A percentile compares a stretch with the other conserved stretches of the same genome.
phyloP scores from a whole-genome alignment of 2,329 filamentous ascomycete species.

The Metarhizium robertsii region DNA sequence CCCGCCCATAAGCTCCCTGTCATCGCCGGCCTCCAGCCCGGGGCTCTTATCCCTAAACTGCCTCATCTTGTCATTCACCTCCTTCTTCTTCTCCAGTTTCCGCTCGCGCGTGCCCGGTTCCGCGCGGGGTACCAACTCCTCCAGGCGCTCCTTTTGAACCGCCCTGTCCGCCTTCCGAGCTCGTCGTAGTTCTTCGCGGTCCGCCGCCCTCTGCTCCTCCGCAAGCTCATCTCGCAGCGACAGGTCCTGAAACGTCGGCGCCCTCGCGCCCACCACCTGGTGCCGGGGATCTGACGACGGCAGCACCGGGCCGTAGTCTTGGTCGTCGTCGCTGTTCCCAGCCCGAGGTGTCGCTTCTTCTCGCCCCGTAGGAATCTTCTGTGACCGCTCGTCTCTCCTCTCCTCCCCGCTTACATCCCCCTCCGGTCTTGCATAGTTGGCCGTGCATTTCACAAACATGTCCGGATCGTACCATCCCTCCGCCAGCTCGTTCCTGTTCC shows the following conservation, averaged over 20 bases:
- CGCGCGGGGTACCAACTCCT: slow-evolving; percentile 75
- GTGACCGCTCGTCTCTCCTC: slow-evolving; percentile 6
- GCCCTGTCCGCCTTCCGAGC: slow-evolving; percentile 56
- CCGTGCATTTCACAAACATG: slow-evolving; percentile 40
- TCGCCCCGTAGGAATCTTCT: background rate
- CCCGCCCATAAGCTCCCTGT: slow-evolving; percentile 70
- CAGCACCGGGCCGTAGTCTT: slow-evolving; percentile 44
- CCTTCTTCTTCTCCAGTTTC: slow-evolving; percentile 74
- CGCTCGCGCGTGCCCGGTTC: slow-evolving; percentile 77
- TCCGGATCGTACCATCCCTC: slow-evolving; percentile 90
- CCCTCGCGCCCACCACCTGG: slow-evolving; percentile 40
- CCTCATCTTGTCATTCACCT: slow-evolving; percentile 62
- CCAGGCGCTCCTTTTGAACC: slow-evolving; percentile 60
- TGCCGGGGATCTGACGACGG: slow-evolving; percentile 15
- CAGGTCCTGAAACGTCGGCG: slow-evolving; percentile 68
- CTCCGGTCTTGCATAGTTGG: slow-evolving; percentile 13
- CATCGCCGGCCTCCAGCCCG: slow-evolving; percentile 46
- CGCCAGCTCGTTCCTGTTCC: slow-evolving; percentile 82
- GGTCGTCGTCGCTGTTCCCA: slow-evolving; percentile 26
- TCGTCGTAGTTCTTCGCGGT: slow-evolving; percentile 46
- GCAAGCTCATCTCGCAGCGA: slow-evolving; percentile 44
- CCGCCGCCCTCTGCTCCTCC: slow-evolving; percentile 39
- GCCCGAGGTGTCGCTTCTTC: background rate
- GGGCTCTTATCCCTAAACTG: slow-evolving; percentile 63
- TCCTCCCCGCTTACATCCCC: slow-evolving; percentile 5